These are phyloP conservation scores for Rubus parviflorus DNA, from an alignment of 306 rosid species.

Conservation along the genomic window DNA sequence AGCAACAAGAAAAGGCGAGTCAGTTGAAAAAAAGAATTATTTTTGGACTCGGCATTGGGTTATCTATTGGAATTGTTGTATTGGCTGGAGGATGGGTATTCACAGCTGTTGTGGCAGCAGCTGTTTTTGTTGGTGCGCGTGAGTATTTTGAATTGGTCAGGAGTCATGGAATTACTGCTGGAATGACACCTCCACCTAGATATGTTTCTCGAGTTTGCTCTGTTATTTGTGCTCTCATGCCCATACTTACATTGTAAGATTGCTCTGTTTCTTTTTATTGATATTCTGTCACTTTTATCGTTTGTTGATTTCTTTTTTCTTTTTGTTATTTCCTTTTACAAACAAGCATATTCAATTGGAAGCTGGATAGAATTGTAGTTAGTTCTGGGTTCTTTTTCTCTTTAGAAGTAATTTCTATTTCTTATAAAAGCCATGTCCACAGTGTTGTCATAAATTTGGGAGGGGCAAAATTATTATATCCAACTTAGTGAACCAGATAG, in stretches of 20 bases:
- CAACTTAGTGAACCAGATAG: neutral
- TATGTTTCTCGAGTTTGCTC: slow-evolving; percentile 85
- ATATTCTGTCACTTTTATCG: neutral
- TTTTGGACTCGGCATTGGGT: slow-evolving; percentile 87
- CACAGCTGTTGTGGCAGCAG: slow-evolving; percentile 60
- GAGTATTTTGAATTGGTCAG: slow-evolving; percentile 89
- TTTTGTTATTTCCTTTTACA: neutral
- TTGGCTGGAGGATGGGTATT: slow-evolving; percentile 96
- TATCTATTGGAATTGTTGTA: slow-evolving; percentile 65
- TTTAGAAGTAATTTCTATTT: neutral
- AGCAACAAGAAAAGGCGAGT: slow-evolving; percentile 53
- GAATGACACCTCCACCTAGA: slow-evolving; percentile 98
- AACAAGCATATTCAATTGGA: neutral
- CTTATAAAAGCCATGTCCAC: neutral
- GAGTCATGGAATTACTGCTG: slow-evolving; percentile 80
- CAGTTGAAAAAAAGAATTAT: slow-evolving; percentile 69
- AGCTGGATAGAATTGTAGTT: neutral
- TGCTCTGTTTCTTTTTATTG: slow-evolving; percentile 10
- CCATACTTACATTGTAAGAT: slow-evolving; percentile 77
- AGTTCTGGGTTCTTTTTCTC: neutral
- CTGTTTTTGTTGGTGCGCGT: slow-evolving; percentile 69
- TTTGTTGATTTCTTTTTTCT: neutral
- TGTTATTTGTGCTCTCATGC: slow-evolving; percentile 84
- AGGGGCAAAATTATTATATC: neutral
- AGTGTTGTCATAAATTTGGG: neutral